Evolutionary conservation across 768 basidiomycete genomes (phyloP).

Genomic region (Tylopilus vinaceipallidus): DNA sequence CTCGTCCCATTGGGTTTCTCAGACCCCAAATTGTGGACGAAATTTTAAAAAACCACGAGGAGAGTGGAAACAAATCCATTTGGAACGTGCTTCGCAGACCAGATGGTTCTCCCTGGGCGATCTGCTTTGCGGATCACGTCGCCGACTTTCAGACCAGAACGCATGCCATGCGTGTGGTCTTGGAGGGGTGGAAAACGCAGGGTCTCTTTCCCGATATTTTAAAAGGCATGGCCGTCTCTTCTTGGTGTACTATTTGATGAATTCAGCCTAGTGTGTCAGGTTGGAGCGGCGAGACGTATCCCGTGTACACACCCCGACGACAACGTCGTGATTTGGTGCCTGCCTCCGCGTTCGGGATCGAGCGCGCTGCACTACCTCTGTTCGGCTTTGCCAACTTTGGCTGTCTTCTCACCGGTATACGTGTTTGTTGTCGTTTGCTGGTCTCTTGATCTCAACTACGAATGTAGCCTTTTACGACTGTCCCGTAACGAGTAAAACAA

Average conservation of each 20-base stretch:
- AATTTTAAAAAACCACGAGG: constrained; percentile 13
- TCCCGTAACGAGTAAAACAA: constrained; percentile 25
- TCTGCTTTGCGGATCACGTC: constrained; percentile 20
- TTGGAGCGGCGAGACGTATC: constrained; percentile 27
- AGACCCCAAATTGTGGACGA: constrained; percentile 10
- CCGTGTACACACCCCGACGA: constrained; percentile 21
- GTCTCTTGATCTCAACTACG: not conserved
- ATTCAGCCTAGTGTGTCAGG: constrained; percentile 8
- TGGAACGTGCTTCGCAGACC: constrained; percentile 19
- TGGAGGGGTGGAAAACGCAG: constrained; percentile 16
- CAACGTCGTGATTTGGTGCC: constrained; percentile 1
- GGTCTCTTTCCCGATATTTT: constrained; percentile 21
- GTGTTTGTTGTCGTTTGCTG: not conserved
- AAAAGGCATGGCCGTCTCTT: constrained; percentile 10
- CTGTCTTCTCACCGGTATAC: constrained; percentile 39
- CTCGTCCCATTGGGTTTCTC: constrained; percentile 20
- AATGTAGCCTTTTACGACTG: constrained; percentile 35
- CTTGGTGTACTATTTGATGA: not conserved
- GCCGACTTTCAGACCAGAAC: constrained; percentile 15
- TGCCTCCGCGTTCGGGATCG: constrained; percentile 37
- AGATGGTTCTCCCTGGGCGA: constrained; percentile 18
- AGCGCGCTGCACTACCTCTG: constrained; percentile 43
- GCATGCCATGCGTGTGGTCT: constrained; percentile 5
- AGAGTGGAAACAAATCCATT: constrained; percentile 5
- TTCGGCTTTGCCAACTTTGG: constrained; percentile 46